Base-by-base conservation (phyloP, 2,329 filamentous ascomycete species). In the Alternaria sp. region DNA sequence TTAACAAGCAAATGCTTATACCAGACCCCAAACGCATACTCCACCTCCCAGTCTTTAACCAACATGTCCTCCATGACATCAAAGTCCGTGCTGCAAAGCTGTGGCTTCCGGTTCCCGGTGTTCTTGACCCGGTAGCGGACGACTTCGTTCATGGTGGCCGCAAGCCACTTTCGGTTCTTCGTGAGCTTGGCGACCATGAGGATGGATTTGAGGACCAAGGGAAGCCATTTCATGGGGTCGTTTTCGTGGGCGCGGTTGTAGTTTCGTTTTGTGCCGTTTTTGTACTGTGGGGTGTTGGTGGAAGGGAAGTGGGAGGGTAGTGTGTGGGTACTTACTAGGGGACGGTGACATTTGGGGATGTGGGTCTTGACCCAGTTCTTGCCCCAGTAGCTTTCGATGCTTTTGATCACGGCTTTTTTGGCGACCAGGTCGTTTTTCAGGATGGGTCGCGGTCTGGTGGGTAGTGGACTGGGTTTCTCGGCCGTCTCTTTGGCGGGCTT, bases 31-130 rank as follows among this genome's bases (percentile, higher is more conserved):
- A 78, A 77, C 40, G 68, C 64, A 30, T 68, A 68, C 0, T 54
- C 25, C 2, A 77, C 61, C 3, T 59, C 54, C 75, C 74, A 77
- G 3, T 70, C 66, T 40, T 69, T 69, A 13, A 69, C 61, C 9
- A 77, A 51, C 64, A 77, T 71, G 19, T 77, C 75, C 30, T 78
- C 75, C n/a, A 77, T 73, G 23, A 77, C 68, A 59, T 77, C 75
- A 12, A 77, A 76, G 51, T 77, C 75, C 0, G 76, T 75, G 1
- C 70, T 76, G 4, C 74, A 74, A 0, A 78, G 63, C 62, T 78
- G 74, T 5, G 73, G 75, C 62, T 77, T 77, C 10, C 73, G 69
- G 43, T 77, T 76, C 1, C 74, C 73, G 0, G 75, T 78, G 47
- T 75, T 58, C 60, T 71, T 73, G 56, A 74, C 77, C 2, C 75